These are phyloP conservation scores for Lyophyllum semitale DNA, from an alignment of 768 basidiomycete genomes.

Conservation along the genomic window DNA sequence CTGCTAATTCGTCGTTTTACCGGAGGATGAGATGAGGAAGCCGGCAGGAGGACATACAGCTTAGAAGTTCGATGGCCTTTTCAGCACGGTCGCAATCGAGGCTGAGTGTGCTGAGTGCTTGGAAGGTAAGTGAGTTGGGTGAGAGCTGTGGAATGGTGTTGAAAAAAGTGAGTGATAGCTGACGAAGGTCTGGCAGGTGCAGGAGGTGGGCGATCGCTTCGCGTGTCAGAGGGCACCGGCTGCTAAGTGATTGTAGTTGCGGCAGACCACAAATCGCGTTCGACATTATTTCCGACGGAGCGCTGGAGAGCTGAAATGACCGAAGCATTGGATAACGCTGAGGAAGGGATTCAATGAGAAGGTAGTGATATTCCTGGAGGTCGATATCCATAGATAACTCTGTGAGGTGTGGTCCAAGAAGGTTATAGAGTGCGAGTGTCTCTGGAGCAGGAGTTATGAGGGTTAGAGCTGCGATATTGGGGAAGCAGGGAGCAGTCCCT, in stretches of 20 bases:
- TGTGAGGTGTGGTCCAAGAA: neutral
- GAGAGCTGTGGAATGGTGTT: neutral
- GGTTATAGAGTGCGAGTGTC: neutral
- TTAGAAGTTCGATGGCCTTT: neutral
- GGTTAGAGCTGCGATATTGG: neutral
- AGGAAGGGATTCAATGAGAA: neutral
- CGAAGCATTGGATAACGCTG: neutral
- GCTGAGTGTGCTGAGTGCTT: neutral
- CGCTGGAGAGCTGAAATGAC: neutral
- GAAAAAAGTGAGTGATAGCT: neutral
- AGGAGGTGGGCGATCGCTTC: neutral
- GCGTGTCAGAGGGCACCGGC: neutral
- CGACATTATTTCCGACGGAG: neutral
- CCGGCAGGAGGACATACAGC: neutral
- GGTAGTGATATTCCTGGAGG: neutral
- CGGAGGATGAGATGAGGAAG: neutral
- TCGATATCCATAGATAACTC: neutral
- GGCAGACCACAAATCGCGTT: neutral
- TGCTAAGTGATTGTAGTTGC: neutral
- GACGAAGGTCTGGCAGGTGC: neutral
- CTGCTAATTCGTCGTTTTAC: neutral
- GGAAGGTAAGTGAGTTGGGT: neutral
- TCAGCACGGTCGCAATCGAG: neutral
- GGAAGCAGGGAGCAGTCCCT: neutral
- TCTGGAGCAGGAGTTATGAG: neutral